A percentile compares a stretch with the other conserved stretches of the same genome.
Conservation (phyloP, 768 basidiomycete genomes). For the Russula dissimulans region DNA sequence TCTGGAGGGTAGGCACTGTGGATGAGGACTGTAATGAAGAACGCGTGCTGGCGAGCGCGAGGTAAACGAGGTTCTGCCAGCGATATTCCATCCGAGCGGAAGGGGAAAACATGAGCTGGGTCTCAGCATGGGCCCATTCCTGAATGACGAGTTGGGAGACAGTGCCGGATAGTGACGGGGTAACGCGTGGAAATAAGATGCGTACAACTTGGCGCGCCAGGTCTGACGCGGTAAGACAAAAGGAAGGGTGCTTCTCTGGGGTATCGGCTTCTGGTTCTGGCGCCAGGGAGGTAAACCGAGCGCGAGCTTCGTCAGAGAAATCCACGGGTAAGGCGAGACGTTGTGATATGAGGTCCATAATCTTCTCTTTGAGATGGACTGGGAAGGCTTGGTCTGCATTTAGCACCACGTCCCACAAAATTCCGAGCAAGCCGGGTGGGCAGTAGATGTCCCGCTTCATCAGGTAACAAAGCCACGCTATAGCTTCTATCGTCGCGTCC, state of each 20-base stretch:
- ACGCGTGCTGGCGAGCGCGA: conserved; percentile 15
- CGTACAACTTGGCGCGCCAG: conserved; percentile 8
- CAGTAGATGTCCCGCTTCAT: conserved; percentile 23
- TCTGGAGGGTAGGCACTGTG: neutral
- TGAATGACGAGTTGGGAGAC: conserved; percentile 14
- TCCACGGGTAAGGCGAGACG: conserved; percentile 25
- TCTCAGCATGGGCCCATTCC: conserved; percentile 12
- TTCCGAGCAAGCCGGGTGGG: conserved; percentile 28
- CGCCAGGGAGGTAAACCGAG: neutral
- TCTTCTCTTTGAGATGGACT: conserved; percentile 24
- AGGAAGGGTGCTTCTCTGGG: conserved; percentile 6
- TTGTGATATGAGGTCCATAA: conserved; percentile 30
- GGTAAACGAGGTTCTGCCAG: conserved; percentile 17
- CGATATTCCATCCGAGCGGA: conserved; percentile 2
- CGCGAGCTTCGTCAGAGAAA: conserved; percentile 14
- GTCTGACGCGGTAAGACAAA: conserved; percentile 16
- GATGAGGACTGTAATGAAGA: neutral
- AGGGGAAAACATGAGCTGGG: conserved; percentile 13
- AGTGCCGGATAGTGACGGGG: neutral
- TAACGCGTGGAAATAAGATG: conserved; percentile 14
- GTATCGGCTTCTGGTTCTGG: neutral
- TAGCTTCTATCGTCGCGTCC: neutral
- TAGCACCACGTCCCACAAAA: conserved; percentile 37
- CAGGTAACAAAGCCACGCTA: conserved; percentile 10
- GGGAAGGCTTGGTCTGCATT: conserved; percentile 24